These are phyloP conservation scores for Diaporthe caulivora DNA, from an alignment of 2,329 filamentous ascomycete genomes.

Conservation along the genomic window DNA sequence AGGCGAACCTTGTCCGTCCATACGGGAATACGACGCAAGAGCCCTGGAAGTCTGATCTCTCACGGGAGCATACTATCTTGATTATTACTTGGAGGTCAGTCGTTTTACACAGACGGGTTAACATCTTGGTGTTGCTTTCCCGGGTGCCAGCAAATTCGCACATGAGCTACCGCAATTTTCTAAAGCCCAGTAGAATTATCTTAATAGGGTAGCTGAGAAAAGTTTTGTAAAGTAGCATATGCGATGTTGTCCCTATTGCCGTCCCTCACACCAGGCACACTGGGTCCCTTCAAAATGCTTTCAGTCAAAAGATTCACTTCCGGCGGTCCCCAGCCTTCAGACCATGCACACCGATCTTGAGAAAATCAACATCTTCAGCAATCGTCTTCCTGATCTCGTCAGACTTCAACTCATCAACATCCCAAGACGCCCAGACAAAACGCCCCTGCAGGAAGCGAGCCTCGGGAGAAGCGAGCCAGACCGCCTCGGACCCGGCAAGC, in stretches of 20 bases:
- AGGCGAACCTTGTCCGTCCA: too few relatives aligned
- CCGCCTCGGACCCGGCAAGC: conserved; percentile 11
- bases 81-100: not conserved
- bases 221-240: not conserved
- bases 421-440: conserved; percentile 33
- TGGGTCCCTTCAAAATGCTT: not conserved
- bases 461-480: conserved; percentile 34
- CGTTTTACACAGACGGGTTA: not conserved
- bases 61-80: not conserved
- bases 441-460: conserved; percentile 33
- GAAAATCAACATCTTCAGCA: conserved; percentile 25
- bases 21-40: not conserved
- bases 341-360: conserved; percentile 22
- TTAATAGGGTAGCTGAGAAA: not conserved
- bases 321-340: not conserved
- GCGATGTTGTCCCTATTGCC: too few relatives aligned
- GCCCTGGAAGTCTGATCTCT: too few relatives aligned
- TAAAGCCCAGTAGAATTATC: too few relatives aligned
- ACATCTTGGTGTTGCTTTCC: not conserved
- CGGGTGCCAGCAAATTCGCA: not conserved
- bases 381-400: conserved; percentile 27
- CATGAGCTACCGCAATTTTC: not conserved
- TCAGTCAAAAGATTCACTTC: not conserved
- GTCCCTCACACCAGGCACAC: not conserved
- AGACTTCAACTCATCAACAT: conserved; percentile 32